These are phyloP conservation scores for Phytophthora citricola DNA, from an alignment of 352 stramenopile species.

Conservation along the genomic window DNA sequence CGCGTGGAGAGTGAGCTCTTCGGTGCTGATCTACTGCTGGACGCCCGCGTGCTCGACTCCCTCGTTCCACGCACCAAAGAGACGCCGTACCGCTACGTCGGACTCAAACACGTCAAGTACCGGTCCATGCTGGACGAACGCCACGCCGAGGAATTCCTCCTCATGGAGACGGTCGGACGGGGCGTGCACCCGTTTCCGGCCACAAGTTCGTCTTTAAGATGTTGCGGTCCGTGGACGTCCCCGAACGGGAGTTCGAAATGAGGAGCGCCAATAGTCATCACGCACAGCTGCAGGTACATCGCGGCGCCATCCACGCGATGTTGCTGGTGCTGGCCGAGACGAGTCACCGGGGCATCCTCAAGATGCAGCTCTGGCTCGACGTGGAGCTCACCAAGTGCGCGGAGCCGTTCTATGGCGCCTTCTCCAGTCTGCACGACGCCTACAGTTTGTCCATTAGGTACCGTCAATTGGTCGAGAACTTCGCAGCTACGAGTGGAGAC, in stretches of 20 bases:
- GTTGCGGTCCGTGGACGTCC: constrained; percentile 59
- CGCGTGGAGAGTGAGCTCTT: constrained; percentile 67
- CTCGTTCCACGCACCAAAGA: constrained; percentile 72
- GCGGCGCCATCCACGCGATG: constrained; percentile 66
- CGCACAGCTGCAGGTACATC: constrained; percentile 53
- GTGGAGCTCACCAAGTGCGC: constrained; percentile 60
- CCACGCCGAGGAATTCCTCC: constrained; percentile 67
- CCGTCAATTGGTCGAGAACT: constrained; percentile 63
- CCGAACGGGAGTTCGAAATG: constrained; percentile 55
- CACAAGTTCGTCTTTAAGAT: constrained; percentile 71
- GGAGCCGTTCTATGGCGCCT: constrained; percentile 60
- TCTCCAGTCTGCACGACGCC: constrained; percentile 72
- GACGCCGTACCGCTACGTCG: constrained; percentile 73
- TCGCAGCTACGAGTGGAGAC: constrained; percentile 41
- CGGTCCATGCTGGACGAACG: constrained; percentile 60
- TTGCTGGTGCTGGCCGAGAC: constrained; percentile 69
- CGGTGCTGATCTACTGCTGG: constrained; percentile 61
- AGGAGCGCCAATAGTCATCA: constrained; percentile 50
- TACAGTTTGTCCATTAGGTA: constrained; percentile 74
- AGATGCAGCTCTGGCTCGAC: constrained; percentile 80
- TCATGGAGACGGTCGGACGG: constrained; percentile 63
- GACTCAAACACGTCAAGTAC: constrained; percentile 84
- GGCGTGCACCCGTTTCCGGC: constrained; percentile 47
- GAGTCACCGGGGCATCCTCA: constrained; percentile 56
- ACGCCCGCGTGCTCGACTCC: constrained; percentile 75